phyloP scores from a whole-genome alignment of 805 yeast species.

The Tetrapisispora fleetii region DNA sequence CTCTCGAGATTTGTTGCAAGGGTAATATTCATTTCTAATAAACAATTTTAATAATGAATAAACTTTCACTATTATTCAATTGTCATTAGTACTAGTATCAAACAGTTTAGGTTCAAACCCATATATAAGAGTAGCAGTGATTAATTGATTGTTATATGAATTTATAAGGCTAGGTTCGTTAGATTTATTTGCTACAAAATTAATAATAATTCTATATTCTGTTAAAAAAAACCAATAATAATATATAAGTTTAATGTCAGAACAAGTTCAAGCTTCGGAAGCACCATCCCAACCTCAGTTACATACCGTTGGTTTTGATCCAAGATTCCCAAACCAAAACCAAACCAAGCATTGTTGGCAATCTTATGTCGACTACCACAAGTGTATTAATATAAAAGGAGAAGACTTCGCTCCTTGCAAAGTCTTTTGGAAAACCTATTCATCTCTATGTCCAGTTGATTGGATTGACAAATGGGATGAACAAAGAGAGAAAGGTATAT shows the following conservation, averaged over 20 bases:
- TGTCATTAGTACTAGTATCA: no score
- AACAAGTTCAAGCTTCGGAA: conserved; percentile 5
- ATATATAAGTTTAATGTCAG: conserved; percentile 6
- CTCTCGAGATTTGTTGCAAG: no score
- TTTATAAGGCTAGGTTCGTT: no score
- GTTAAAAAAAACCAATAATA: no score
- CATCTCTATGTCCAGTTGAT: conserved; percentile 73
- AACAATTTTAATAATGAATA: no score
- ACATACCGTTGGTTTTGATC: conserved; percentile 69
- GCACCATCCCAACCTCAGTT: conserved; percentile 31
- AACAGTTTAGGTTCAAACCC: no score
- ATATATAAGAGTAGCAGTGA: no score
- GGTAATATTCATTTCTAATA: no score
- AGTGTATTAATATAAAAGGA: conserved; percentile 93
- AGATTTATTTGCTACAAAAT: no score
- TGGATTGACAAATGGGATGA: conserved; percentile 87
- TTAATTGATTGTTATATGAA: no score
- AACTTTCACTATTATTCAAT: no score
- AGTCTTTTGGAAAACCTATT: conserved; percentile 85
- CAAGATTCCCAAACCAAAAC: conserved; percentile 94
- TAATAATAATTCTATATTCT: no score
- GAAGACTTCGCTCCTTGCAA: conserved; percentile 97
- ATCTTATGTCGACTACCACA: conserved; percentile 94
- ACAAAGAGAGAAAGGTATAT: conserved; percentile 59
- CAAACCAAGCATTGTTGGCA: conserved; percentile 99